Evolutionary conservation across 192 early-diverging fungal species (phyloP).

Genomic region (Neocallimastix lanati): DNA sequence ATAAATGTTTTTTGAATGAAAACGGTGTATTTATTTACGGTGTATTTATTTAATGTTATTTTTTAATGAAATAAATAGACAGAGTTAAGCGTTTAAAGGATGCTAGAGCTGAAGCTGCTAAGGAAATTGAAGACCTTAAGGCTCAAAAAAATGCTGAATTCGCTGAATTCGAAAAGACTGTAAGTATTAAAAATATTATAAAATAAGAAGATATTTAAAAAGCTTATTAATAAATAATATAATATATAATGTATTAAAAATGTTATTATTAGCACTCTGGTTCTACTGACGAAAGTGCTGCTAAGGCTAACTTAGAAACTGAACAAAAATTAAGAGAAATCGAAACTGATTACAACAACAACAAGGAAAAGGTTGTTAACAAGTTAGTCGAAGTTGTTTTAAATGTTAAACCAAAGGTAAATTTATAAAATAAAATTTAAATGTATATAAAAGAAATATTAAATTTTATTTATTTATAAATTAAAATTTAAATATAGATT

Average conservation of each 20-base stretch:
- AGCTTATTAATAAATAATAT: too few relatives aligned
- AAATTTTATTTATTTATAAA: background rate
- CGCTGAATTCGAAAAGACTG: constrained; percentile 49
- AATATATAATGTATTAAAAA: background rate
- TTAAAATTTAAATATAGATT: background rate
- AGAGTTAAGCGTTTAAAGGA: constrained; percentile 83
- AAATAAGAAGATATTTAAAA: too few relatives aligned
- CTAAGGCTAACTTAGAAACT: constrained; percentile 47
- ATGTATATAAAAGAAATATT: too few relatives aligned
- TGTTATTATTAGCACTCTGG: constrained; percentile 72
- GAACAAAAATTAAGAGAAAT: constrained; percentile 46
- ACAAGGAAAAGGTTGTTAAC: constrained; percentile 45
- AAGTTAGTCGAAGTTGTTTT: constrained; percentile 43
- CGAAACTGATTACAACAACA: constrained; percentile 29
- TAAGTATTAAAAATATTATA: too few relatives aligned
- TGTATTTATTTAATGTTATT: too few relatives aligned
- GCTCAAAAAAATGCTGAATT: constrained; percentile 67
- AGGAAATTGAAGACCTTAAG: constrained; percentile 79
- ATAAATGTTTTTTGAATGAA: background rate
- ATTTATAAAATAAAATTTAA: too few relatives aligned
- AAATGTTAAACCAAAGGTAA: constrained; percentile 46
- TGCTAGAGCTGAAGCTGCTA: constrained; percentile 80
- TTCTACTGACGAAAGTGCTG: constrained; percentile 35
- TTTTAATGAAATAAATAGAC: constrained; percentile 32
- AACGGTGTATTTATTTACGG: too few relatives aligned